Evolutionary conservation across 2,329 filamentous ascomycete genomes (phyloP), one percentile per base, ranked within the genome.

Genomic region (Aspergillus fijiensis): DNA sequence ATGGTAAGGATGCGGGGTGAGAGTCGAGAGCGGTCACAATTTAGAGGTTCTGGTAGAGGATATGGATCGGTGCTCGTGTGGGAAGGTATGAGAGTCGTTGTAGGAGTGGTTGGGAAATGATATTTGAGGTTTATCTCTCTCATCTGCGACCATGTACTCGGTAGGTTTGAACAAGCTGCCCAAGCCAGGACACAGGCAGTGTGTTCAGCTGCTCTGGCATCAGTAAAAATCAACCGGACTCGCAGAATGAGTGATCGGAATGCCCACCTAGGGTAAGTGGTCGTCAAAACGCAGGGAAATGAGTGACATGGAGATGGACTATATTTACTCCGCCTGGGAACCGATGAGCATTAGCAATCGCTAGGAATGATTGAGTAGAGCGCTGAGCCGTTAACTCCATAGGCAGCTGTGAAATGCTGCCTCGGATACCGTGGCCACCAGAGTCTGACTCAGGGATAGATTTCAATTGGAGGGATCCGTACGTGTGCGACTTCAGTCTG

Each of bases 1-100:
- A 83, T 64, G 92, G 81, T 71, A 89, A 90, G 72, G 89, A 85
- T 21, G 86, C 86, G 88, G 83, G 77, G 91, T 92, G 31, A 91
- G 82, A 60, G 39, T 45, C 6, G 39, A 45, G 39, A 5, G 65
- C 62, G 64, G 63, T 64, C 67, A 63, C 78, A 79, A 63, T 69
- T 6, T 58, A 53, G 49, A 60, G 59, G 74, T 72, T 49, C 76
- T 65, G 62, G 77, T 75, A 75, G 74, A 62, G 76, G 72, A 65
- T 81, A 82, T 74, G 83, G 79, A 54, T 77, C 72, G 52, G 84
- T n/a, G 16, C 39, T 45, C 39, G 39, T 45, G 16, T 45, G 16
- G 16, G 14, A 19, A n/a, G 14, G 16, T 45, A 16, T 16, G 16
- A 81, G 81, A 81, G 81, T 69, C 80, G 80, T 63, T 74, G 76